These are phyloP conservation scores for Cryptococcus sp. DNA, from an alignment of 1,284 basidiomycete species.

Conservation along the genomic window DNA sequence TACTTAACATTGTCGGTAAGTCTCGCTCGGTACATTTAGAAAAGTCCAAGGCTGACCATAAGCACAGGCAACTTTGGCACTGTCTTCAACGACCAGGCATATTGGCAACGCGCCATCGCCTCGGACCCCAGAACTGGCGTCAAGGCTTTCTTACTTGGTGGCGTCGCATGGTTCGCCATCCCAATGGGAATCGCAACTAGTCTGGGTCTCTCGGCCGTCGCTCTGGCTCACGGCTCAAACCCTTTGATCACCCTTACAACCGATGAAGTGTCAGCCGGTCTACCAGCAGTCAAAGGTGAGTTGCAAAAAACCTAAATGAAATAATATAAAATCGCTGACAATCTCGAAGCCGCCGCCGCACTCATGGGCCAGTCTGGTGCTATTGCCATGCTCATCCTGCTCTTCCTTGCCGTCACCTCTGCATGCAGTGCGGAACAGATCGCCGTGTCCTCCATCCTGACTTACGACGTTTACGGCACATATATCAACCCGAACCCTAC, in stretches of 20 bases:
- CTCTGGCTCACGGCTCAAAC: conserved; percentile 63
- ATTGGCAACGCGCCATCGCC: conserved; percentile 81
- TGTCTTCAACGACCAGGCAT: conserved; percentile 57
- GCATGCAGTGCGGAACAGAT: conserved; percentile 87
- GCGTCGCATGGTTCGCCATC: conserved; percentile 84
- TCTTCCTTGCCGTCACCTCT: conserved; percentile 68
- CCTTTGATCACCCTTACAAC: conserved; percentile 56
- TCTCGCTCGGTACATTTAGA: background rate
- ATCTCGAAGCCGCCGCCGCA: conserved; percentile 69
- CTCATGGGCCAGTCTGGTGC: conserved; percentile 76
- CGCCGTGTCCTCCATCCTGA: conserved; percentile 73
- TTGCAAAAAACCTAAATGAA: background rate
- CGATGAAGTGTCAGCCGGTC: conserved; percentile 74
- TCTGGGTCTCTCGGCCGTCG: conserved; percentile 77
- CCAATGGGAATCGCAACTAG: conserved; percentile 61
- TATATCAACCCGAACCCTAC: conserved; percentile 65
- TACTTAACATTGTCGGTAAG: conserved; percentile 66
- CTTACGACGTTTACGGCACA: conserved; percentile 69
- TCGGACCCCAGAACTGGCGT: conserved; percentile 77
- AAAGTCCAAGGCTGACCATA: background rate
- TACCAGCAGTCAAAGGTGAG: conserved; percentile 64
- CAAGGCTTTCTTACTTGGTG: conserved; percentile 84
- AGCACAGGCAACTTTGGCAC: conserved; percentile 70
- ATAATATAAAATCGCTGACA: background rate
- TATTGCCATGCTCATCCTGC: conserved; percentile 50